These are phyloP conservation scores for Umbelopsis vinacea DNA, from an alignment of 192 early-diverging fungal genomes.

Conservation along the genomic window DNA sequence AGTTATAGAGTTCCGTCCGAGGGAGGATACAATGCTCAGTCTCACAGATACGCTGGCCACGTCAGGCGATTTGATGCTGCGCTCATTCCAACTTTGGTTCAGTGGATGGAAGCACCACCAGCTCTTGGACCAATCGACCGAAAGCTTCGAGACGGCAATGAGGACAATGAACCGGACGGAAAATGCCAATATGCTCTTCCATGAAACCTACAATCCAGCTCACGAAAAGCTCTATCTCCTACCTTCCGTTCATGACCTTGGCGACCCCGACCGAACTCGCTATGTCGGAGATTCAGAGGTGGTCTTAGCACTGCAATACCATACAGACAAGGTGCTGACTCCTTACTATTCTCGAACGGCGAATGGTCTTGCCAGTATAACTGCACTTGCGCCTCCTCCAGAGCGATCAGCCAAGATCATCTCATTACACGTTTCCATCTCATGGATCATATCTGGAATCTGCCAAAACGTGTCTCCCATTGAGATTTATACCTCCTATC, in stretches of 20 bases:
- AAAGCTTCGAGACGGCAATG: neutral
- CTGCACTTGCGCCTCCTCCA: conserved; percentile 2
- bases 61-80: conserved; percentile 5
- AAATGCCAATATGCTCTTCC: conserved; percentile 26
- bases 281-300: conserved; percentile 37
- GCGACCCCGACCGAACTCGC: conserved; percentile 4
- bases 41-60: neutral
- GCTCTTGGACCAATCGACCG: neutral
- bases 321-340: conserved; percentile 5
- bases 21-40: neutral
- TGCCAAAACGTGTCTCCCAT: neutral
- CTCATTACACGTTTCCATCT: neutral
- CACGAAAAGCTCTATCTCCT: conserved; percentile 29
- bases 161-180: conserved; percentile 9
- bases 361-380: neutral
- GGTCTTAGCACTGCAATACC: conserved; percentile 28
- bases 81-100: conserved; percentile 32
- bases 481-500: neutral
- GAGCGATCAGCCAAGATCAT: neutral
- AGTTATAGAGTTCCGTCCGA: conserved; percentile 35
- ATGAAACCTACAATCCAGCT: conserved; percentile 32
- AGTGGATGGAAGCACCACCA: conserved; percentile 19
- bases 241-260: conserved; percentile 1
- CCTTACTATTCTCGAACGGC: neutral
- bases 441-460: conserved; percentile 17